A percentile compares a stretch with the other conserved stretches of the same genome.
Evolutionary conservation across 805 yeast species (phyloP).

Genomic region (Starmerella sirachaensis): DNA sequence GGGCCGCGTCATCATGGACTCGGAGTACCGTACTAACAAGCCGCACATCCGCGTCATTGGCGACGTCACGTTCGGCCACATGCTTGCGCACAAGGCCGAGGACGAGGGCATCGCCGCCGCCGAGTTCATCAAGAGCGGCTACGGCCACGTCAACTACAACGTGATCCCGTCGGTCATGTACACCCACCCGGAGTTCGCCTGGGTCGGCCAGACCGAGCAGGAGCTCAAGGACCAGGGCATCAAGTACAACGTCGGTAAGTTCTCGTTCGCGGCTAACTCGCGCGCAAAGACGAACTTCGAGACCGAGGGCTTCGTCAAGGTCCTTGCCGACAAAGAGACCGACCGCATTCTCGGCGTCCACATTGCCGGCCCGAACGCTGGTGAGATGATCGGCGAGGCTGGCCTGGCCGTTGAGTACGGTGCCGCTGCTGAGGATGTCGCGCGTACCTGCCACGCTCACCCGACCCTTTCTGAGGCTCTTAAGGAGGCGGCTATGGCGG

Average conservation of each 20-base stretch:
- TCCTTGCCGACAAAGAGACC: slow-evolving; percentile 91
- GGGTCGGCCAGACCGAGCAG: slow-evolving; percentile 97
- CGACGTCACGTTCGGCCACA: slow-evolving; percentile 96
- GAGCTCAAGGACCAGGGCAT: slow-evolving; percentile 87
- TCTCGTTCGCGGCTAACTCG: slow-evolving; percentile 98
- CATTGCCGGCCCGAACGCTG: slow-evolving; percentile 96
- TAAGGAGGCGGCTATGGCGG: slow-evolving; percentile 93
- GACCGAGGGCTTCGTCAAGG: slow-evolving; percentile 94
- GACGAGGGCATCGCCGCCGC: slow-evolving; percentile 99
- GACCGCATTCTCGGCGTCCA: slow-evolving; percentile 94
- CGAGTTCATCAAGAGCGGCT: slow-evolving; percentile 83
- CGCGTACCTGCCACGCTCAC: slow-evolving; percentile 97
- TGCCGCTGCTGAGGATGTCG: slow-evolving; percentile 94
- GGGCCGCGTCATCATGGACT: slow-evolving; percentile 90
- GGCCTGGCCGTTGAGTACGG: slow-evolving; percentile 97
- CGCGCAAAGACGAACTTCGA: slow-evolving; percentile 98
- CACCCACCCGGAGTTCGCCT: slow-evolving; percentile 98
- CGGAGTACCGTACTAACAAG: slow-evolving; percentile 81
- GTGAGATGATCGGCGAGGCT: slow-evolving; percentile 99
- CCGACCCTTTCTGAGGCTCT: slow-evolving; percentile 97
- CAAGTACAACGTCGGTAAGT: slow-evolving; percentile 87
- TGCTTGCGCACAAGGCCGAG: slow-evolving; percentile 99
- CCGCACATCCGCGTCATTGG: slow-evolving; percentile 96
- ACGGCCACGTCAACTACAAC: slow-evolving; percentile 96
- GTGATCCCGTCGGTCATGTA: slow-evolving; percentile 98